phyloP scores from a whole-genome alignment of 2,329 filamentous ascomycete species.

The Neobulgaria alba region DNA sequence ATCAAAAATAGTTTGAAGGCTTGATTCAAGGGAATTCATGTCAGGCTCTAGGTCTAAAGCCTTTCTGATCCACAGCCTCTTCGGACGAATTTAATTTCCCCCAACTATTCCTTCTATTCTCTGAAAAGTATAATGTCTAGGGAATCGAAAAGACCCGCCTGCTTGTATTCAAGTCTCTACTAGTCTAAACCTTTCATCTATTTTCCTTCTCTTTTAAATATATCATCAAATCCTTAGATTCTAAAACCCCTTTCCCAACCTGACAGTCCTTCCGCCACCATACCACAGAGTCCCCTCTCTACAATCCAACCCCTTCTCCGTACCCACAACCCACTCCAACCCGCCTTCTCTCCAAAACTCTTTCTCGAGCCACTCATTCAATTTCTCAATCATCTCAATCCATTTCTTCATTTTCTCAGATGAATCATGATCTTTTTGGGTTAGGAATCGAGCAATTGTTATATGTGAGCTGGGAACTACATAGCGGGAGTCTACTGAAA shows the following conservation, averaged over 20 bases:
- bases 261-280: constrained; percentile 67
- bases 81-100: too few species aligned
- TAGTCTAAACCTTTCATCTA: not conserved
- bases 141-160: too few species aligned
- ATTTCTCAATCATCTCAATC: constrained; percentile 60
- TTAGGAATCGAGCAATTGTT: constrained; percentile 75
- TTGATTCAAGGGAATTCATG: not conserved
- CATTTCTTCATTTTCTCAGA: constrained; percentile 45
- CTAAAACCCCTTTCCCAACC: constrained; percentile 52
- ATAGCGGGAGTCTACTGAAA: constrained; percentile 71
- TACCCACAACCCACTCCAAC: constrained; percentile 80
- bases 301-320: constrained; percentile 72
- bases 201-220: not conserved
- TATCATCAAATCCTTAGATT: not conserved
- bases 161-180: not conserved
- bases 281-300: constrained; percentile 78
- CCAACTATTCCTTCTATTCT: too few species aligned
- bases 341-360: constrained; percentile 57
- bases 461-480: constrained; percentile 85
- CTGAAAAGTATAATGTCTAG: too few species aligned
- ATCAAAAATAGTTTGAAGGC: not conserved
- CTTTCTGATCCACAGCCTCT: too few species aligned
- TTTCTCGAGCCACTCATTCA: constrained; percentile 66
- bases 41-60: too few species aligned
- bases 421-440: constrained; percentile 52